Conservation (phyloP, 768 basidiomycete genomes). For the Flagelloscypha sp. region DNA sequence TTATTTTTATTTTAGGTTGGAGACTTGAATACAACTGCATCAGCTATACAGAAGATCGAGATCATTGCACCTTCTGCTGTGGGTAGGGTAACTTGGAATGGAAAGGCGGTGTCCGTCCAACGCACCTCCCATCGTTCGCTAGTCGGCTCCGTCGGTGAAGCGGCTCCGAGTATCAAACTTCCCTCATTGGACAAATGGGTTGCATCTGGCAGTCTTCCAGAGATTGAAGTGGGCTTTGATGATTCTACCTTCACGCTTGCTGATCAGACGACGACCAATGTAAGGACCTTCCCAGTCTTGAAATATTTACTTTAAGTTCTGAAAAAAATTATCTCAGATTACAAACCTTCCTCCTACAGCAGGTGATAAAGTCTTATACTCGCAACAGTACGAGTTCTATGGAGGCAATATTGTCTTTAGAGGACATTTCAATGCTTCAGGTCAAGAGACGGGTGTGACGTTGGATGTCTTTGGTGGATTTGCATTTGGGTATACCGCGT, state of each 20-base stretch:
- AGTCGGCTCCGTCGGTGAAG: conserved; percentile 16
- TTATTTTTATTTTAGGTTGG: conserved; percentile 26
- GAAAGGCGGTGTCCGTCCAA: conserved; percentile 14
- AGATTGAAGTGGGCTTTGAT: conserved; percentile 37
- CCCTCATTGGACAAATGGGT: conserved; percentile 22
- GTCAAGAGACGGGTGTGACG: conserved; percentile 36
- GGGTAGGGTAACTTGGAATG: conserved; percentile 34
- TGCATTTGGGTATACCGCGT: conserved; percentile 46
- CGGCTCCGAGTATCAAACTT: conserved; percentile 15
- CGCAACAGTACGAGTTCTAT: conserved; percentile 50
- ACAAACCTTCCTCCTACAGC: conserved; percentile 40
- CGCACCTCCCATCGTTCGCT: conserved; percentile 24
- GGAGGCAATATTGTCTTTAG: conserved; percentile 46
- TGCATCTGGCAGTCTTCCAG: conserved; percentile 33
- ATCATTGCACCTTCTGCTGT: conserved; percentile 32
- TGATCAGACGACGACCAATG: conserved; percentile 36
- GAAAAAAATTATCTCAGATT: conserved; percentile 3
- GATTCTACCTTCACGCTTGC: conserved; percentile 40
- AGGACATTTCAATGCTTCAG: conserved; percentile 42
- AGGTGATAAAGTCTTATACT: conserved; percentile 37
- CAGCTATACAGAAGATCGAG: too few relatives aligned
- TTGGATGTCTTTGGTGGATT: conserved; percentile 41
- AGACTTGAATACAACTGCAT: conserved; percentile 41
- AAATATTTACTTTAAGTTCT: background rate
- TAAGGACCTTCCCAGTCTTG: conserved; percentile 12